Evolutionary conservation across 768 basidiomycete species (phyloP), one percentile per base, ranked within the genome.

Genomic region (Tricholoma flavovirens): DNA sequence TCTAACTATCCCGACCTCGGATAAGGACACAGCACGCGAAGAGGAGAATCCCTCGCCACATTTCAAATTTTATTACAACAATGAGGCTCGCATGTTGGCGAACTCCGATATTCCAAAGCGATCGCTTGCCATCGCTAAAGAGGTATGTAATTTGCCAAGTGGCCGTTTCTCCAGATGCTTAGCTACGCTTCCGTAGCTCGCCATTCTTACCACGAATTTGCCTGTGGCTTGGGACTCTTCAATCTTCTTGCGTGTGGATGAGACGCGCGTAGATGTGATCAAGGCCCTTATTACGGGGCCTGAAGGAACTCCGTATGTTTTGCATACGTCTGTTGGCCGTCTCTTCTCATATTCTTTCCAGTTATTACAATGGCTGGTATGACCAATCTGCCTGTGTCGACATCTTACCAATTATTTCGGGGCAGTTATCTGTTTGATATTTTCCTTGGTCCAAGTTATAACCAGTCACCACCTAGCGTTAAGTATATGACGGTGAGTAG

Each of bases 171-270:
- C 32, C 59, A 15, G 48, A 26, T 30, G 29, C n/a, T 49, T 49
- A 30, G n/a, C 26, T 30, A 49, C 33, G 50, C n/a, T 29, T 32
- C 33, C 19, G 38, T 59, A 93, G 92, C 84, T 97, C 58, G 93
- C 95, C 1, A 91, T 95, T 36, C 79, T 98, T 52, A 93, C 93
- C 2, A 94, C 93, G 10, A 95, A 93, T 66, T 75, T 98, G 22
- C 95, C 95, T n/a, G 87, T 93, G 12, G 87, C 91, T 5, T 97
- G 93, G 90, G 85, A 93, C 64, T 96, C 94, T 4, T 95, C 92
- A 1, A 87, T 98, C 60, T 97, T 96, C 73, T 72, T 98, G 56
- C 82, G 90, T 51, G 93, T 96, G 4, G 95, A 98, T 67, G 95
- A 97, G 73, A 86, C 82, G 14, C 83, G 93, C 11, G 91, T 94